Evolutionary conservation across 345 rosid species (phyloP).

Genomic region (Mangifera indica): DNA sequence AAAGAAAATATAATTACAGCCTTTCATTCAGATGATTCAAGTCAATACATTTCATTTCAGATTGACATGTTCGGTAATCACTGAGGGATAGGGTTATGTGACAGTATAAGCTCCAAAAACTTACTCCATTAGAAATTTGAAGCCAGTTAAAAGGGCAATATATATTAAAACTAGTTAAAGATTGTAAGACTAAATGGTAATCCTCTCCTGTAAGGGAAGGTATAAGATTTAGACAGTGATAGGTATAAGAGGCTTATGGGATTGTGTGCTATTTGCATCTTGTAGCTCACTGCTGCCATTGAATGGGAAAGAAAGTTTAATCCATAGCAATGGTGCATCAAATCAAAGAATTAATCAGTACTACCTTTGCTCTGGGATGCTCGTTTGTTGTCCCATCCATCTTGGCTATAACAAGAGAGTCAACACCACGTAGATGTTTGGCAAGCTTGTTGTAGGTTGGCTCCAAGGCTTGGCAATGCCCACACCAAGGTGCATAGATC

Average conservation of each 20-base stretch:
- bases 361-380: conserved; percentile 97
- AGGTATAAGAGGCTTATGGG: too few species aligned
- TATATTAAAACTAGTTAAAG: neutral
- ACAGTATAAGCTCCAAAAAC: neutral
- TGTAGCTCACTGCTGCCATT: neutral
- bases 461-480: conserved; percentile 96
- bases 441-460: conserved; percentile 94
- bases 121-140: neutral
- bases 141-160: neutral
- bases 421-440: conserved; percentile 71
- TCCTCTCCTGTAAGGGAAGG: neutral
- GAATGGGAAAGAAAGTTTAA: neutral
- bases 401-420: conserved; percentile 88
- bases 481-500: conserved; percentile 99
- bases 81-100: too few species aligned
- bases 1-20: neutral
- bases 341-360: neutral
- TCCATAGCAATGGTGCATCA: neutral
- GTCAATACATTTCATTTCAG: neutral
- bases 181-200: neutral
- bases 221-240: too few species aligned
- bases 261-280: too few species aligned
- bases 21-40: neutral
- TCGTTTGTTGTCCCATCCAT: conserved; percentile 99
- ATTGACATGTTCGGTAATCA: neutral